A percentile compares a stretch with the other conserved stretches of the same genome.
Evolutionary conservation across 2,329 filamentous ascomycete genomes (phyloP).

Genomic region (Cucurbitaria berberidis): DNA sequence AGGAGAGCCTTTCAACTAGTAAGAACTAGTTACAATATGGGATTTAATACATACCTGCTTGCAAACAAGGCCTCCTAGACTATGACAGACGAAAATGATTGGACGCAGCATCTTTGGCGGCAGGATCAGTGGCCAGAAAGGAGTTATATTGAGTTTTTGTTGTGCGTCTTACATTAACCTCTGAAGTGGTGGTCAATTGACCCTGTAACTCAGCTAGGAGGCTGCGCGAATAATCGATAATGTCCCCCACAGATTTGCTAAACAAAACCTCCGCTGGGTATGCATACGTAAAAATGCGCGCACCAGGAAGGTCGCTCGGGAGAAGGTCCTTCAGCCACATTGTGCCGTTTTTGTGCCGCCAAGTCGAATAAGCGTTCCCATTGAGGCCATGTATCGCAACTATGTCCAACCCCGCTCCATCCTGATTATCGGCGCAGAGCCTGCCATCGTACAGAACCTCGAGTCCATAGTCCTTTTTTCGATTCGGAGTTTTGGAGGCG

Average conservation of each 20-base stretch:
- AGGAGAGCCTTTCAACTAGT: slow-evolving; percentile 24
- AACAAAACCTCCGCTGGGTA: slow-evolving; percentile 28
- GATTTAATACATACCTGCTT: slow-evolving; percentile 23
- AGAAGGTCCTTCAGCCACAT: slow-evolving; percentile 50
- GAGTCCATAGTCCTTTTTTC: too few species aligned
- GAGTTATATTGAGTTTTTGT: too few species aligned
- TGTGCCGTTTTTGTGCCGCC: slow-evolving; percentile 41
- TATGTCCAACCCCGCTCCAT: too few species aligned
- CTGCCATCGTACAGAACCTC: too few species aligned
- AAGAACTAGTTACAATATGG: slow-evolving; percentile 1
- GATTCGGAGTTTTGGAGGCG: too few species aligned
- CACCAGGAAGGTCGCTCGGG: slow-evolving; percentile 28
- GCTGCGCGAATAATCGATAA: slow-evolving; percentile 23
- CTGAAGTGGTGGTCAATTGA: too few species aligned
- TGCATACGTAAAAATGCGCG: slow-evolving; percentile 32
- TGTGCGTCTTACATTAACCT: too few species aligned
- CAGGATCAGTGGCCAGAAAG: too few species aligned
- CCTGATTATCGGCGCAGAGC: too few species aligned
- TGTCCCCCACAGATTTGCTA: slow-evolving; percentile 23
- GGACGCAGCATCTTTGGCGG: slow-evolving; percentile 16
- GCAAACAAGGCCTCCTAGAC: slow-evolving; percentile 29
- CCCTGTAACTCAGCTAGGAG: too few species aligned
- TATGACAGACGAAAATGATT: slow-evolving; percentile 32
- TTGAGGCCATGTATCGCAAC: slow-evolving; percentile 54
- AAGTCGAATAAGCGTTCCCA: slow-evolving; percentile 49